Conservation (phyloP, 2,329 filamentous ascomycete genomes). For the Didymosphaeria variabile region DNA sequence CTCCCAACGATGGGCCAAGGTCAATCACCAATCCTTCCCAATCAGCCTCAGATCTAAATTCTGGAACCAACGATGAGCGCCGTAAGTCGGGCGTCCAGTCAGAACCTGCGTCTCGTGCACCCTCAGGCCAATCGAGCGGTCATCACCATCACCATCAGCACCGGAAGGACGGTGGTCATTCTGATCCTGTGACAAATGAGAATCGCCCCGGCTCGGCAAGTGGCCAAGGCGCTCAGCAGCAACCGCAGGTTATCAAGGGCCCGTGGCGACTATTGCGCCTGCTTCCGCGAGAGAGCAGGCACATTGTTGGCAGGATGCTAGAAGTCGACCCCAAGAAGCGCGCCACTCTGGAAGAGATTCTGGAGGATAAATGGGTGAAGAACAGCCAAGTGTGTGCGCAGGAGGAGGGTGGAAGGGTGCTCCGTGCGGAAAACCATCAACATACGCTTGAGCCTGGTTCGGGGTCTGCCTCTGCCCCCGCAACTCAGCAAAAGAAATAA, state of each 20-base stretch:
- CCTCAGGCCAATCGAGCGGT: conserved; percentile 34
- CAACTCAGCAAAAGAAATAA: conserved; percentile 48
- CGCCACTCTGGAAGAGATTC: conserved; percentile 84
- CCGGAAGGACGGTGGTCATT: conserved; percentile 33
- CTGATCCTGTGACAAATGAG: conserved; percentile 29
- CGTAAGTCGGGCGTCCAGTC: conserved; percentile 42
- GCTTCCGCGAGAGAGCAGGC: conserved; percentile 85
- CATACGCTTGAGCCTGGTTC: conserved; percentile 80
- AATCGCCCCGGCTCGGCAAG: conserved; percentile 21
- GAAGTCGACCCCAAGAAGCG: conserved; percentile 85
- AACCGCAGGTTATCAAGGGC: conserved; percentile 76
- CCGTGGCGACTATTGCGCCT: conserved; percentile 90
- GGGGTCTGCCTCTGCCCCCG: conserved; percentile 39
- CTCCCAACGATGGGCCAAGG: conserved; percentile 67
- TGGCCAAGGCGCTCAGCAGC: conserved; percentile 57
- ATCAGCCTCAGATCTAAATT: conserved; percentile 49
- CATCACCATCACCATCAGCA: conserved; percentile 46
- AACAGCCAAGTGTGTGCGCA: conserved; percentile 84
- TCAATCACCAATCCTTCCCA: conserved; percentile 44
- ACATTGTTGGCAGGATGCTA: conserved; percentile 92
- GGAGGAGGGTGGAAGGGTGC: conserved; percentile 75
- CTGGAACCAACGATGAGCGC: conserved; percentile 45
- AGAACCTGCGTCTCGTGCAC: conserved; percentile 52
- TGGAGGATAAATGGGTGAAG: conserved; percentile 90
- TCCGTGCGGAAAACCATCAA: conserved; percentile 78